A percentile compares a stretch with the other conserved stretches of the same genome.
phyloP scores from a whole-genome alignment of 108 stramenopile genomes.

The Fragilariopsis cylindrus region DNA sequence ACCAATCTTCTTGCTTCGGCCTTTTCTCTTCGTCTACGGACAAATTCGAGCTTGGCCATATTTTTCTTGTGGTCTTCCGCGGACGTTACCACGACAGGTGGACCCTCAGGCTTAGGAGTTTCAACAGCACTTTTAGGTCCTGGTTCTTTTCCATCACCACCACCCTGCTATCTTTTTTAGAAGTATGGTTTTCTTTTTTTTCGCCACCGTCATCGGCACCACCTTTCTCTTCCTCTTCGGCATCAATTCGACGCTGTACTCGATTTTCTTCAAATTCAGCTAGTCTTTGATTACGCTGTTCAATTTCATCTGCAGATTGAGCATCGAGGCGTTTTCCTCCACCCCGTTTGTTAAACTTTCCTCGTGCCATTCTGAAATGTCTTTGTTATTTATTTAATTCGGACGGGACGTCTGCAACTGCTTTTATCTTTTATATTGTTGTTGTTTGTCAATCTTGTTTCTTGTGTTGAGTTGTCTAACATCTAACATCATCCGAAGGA shows the following conservation, averaged over 20 bases:
- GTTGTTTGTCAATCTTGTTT: no score
- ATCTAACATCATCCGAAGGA: no score
- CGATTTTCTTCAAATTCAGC: slow-evolving; percentile 80
- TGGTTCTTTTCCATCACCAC: slow-evolving; percentile 37
- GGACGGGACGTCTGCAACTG: no score
- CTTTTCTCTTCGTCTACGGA: slow-evolving; percentile 71
- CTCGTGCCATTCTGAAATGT: slow-evolving; percentile 55
- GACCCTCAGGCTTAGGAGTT: slow-evolving; percentile 36
- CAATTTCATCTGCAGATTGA: slow-evolving; percentile 84
- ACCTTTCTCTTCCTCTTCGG: slow-evolving; percentile 60
- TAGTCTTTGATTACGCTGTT: slow-evolving; percentile 75
- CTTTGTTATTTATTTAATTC: no score
- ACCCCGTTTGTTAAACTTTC: slow-evolving; percentile 84
- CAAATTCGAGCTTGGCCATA: slow-evolving; percentile 83
- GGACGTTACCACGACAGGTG: slow-evolving; percentile 52
- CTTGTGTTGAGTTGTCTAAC: no score
- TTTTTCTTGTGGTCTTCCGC: slow-evolving; percentile 83
- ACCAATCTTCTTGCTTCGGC: slow-evolving; percentile 52
- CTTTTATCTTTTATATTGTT: no score
- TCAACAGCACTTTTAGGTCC: slow-evolving; percentile 53
- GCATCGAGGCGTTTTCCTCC: slow-evolving; percentile 78
- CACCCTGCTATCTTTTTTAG: slow-evolving; percentile 43
- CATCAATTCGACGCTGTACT: slow-evolving; percentile 68
- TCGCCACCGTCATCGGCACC: slow-evolving; percentile 48
- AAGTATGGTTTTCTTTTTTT: slow-evolving; percentile 35